Base-by-base conservation (phyloP, 257 asterid species). In the Parsonsia alboflavescens region DNA sequence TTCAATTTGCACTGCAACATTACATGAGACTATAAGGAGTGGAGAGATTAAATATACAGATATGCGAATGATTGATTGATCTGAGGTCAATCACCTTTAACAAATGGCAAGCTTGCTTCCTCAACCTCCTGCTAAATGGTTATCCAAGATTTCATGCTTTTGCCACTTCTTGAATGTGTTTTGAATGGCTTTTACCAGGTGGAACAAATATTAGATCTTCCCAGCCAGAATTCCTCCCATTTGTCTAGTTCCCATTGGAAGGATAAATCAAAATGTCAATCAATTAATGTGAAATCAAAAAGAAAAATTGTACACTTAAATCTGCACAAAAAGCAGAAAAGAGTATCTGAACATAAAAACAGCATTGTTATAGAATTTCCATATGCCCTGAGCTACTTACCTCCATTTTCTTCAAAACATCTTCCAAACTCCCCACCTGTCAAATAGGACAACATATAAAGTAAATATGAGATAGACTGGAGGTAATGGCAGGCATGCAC, bases 341-440 rank as follows among this genome's bases (percentile, higher is more conserved):
- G 1, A 21, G 7, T 61, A 10, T 24, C 36, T n/a, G 15, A 36
- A 21, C 56, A 52, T 1, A 52, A 42, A 41, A 54, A 8, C 33
- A 54, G 59, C n/a, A 41, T 75, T 45, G 21, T 8, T 8, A 3
- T 12, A 59, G 33, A 39, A 5, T 4, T 49, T 42, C 22, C 28
- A 52, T 3, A 49, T 22, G 7, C 33, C 42, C 62, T n/a, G 28
- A 66, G 68, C 45, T 13, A 74, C 73, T 57, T 77, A 94, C 99
- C 96, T 90, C 97, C 96, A 94, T 94, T 84, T 89, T 94, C 84
- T 82, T 92, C 63, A 94, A 89, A 70, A 94, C 98, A 72, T 92
- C 97, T 85, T 94, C 99, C 83, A 94, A 84, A 81, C 95, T 94
- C 71, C 98, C 98, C n/a, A 94, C 99, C 98, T 94, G 87, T 74